Percentiles rank a stretch among this genome's conserved stretches.
Conservation (phyloP, 129 eudicot genomes). For the Sambucus nigra region DNA sequence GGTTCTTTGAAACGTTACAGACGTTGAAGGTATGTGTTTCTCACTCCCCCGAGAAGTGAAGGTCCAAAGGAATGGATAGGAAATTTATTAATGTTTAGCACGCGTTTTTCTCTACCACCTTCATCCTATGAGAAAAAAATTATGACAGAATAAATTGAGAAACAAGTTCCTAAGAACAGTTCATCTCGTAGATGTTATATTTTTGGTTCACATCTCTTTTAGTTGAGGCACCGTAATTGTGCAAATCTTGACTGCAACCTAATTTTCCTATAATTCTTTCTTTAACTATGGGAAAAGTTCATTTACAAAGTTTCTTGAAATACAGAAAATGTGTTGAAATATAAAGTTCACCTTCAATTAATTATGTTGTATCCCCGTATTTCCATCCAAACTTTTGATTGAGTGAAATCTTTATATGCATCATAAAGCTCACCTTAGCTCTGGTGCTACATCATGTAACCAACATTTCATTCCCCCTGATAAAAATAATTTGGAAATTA, state of each 20-base stretch:
- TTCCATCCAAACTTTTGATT: too few relatives aligned
- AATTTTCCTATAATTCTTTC: constrained; percentile 65
- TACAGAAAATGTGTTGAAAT: too few relatives aligned
- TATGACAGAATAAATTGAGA: constrained; percentile 16
- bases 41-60: constrained; percentile 69
- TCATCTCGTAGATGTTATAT: constrained; percentile 76
- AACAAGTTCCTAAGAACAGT: constrained; percentile 13
- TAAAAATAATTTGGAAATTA: too few relatives aligned
- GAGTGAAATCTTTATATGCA: too few relatives aligned
- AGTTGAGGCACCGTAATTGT: constrained; percentile 89
- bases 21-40: constrained; percentile 83
- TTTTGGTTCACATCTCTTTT: constrained; percentile 70
- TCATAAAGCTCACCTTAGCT: too few relatives aligned
- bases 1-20: constrained; percentile 75
- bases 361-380: too few relatives aligned
- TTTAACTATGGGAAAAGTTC: background rate
- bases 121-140: constrained; percentile 41
- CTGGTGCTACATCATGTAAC: too few relatives aligned
- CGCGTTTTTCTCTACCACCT: constrained; percentile 89
- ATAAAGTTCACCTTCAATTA: too few relatives aligned
- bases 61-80: constrained; percentile 87
- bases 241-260: constrained; percentile 96
- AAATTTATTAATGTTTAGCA: constrained; percentile 80
- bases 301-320: background rate
- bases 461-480: too few relatives aligned